Evolutionary conservation across 352 stramenopile genomes (phyloP).

Genomic region (Globisporangium cystogenes): DNA sequence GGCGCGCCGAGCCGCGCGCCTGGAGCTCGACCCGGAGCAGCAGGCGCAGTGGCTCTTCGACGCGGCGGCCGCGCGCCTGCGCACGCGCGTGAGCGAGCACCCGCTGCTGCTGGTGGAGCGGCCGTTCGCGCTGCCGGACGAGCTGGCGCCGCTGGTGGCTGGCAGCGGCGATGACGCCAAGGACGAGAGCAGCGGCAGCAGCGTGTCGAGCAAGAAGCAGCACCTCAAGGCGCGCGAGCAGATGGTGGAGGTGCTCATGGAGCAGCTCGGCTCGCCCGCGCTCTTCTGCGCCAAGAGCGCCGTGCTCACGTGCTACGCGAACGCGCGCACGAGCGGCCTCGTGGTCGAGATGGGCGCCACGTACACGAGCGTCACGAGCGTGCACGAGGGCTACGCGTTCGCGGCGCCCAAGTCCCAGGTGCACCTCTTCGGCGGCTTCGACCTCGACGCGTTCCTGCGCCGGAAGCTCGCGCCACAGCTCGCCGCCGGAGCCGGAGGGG

Average conservation of each 20-base stretch:
- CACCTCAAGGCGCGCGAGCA: slow-evolving; percentile 46
- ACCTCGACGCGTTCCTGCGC: slow-evolving; percentile 60
- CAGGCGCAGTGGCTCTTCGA: slow-evolving; percentile 74
- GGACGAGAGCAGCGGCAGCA: slow-evolving; percentile 1
- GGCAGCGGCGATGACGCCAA: background rate
- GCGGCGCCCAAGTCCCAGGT: slow-evolving; percentile 57
- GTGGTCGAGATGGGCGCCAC: slow-evolving; percentile 79
- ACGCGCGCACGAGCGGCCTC: slow-evolving; percentile 70
- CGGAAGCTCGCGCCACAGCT: slow-evolving; percentile 47
- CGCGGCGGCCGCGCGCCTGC: slow-evolving; percentile 29
- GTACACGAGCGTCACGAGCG: slow-evolving; percentile 69
- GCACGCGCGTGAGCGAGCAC: slow-evolving; percentile 56
- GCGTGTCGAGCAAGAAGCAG: slow-evolving; percentile 40
- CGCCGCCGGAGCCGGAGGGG: too few species aligned
- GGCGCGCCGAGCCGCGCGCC: slow-evolving; percentile 22
- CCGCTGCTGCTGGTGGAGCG: slow-evolving; percentile 61
- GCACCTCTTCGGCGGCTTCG: slow-evolving; percentile 48
- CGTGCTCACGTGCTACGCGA: slow-evolving; percentile 79
- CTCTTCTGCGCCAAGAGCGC: slow-evolving; percentile 82
- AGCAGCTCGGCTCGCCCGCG: slow-evolving; percentile 62
- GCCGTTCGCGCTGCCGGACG: slow-evolving; percentile 50
- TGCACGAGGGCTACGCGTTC: slow-evolving; percentile 78
- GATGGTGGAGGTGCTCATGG: slow-evolving; percentile 82
- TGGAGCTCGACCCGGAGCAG: slow-evolving; percentile 52
- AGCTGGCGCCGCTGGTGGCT: slow-evolving; percentile 14